Evolutionary conservation across 495 filamentous ascomycete genomes (phyloP).

Genomic region (Penicillium bialowiezense): DNA sequence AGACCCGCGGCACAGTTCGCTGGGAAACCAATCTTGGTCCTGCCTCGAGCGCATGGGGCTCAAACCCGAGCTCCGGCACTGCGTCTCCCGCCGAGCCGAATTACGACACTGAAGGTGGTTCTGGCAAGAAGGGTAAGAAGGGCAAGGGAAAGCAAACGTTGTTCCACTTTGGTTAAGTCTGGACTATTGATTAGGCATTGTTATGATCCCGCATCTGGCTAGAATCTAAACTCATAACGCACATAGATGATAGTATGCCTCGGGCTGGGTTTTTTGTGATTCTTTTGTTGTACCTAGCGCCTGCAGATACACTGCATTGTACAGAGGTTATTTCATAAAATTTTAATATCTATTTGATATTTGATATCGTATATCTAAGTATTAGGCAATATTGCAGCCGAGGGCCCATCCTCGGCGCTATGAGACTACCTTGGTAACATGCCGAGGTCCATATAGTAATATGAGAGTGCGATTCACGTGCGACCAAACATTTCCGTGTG

Average conservation of each 20-base stretch:
- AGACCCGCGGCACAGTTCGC: conserved; percentile 67
- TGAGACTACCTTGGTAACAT: too few relatives aligned
- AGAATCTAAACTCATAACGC: conserved; percentile 2
- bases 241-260: background rate
- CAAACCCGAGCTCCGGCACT: conserved; percentile 20
- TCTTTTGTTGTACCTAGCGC: conserved; percentile 7
- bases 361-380: background rate
- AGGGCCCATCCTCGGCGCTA: too few relatives aligned
- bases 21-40: conserved; percentile 54
- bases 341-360: background rate
- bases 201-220: too few relatives aligned
- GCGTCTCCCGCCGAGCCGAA: conserved; percentile 26
- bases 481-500: too few relatives aligned
- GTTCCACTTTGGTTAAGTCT: conserved; percentile 51
- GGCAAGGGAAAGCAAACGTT: conserved; percentile 80
- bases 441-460: too few relatives aligned
- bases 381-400: background rate
- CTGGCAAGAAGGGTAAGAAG: conserved; percentile 70
- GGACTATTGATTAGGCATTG: too few relatives aligned
- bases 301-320: conserved; percentile 5
- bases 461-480: too few relatives aligned
- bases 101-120: conserved; percentile 34
- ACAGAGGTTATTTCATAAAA: background rate
- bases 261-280: background rate
- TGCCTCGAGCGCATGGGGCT: conserved; percentile 48